These are phyloP conservation scores for Arthrobotrys conoides DNA, from an alignment of 2,329 filamentous ascomycete species.

Conservation along the genomic window DNA sequence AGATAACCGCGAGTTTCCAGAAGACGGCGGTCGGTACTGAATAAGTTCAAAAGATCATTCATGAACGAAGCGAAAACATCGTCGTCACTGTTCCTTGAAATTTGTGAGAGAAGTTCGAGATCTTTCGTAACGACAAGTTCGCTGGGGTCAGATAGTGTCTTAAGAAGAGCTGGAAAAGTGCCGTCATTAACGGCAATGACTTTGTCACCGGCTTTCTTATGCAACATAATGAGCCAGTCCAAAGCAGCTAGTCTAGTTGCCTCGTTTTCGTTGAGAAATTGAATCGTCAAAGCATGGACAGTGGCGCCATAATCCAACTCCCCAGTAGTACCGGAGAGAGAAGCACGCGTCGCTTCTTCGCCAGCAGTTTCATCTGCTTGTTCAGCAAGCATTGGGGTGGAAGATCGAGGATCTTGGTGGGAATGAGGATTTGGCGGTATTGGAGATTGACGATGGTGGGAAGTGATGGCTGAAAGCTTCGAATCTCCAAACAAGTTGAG, in stretches of 20 bases:
- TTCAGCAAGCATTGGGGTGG: slow-evolving; percentile 52
- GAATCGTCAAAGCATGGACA: slow-evolving; percentile 89
- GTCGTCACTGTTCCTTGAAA: slow-evolving; percentile 95
- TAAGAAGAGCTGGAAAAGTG: slow-evolving; percentile 94
- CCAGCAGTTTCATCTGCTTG: slow-evolving; percentile 30
- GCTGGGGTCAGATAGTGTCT: slow-evolving; percentile 94
- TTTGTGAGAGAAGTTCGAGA: slow-evolving; percentile 91
- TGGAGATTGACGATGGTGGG: slow-evolving; percentile 32
- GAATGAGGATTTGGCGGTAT: slow-evolving; percentile 21
- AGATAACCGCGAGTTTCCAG: slow-evolving; percentile 94
- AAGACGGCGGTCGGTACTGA: slow-evolving; percentile 91
- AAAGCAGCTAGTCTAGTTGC: slow-evolving; percentile 92
- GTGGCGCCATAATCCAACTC: slow-evolving; percentile 97
- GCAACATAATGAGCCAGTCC: slow-evolving; percentile 97
- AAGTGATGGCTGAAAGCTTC: slow-evolving; percentile 15
- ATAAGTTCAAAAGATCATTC: slow-evolving; percentile 94
- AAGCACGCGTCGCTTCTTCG: slow-evolving; percentile 64
- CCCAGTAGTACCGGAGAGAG: slow-evolving; percentile 65
- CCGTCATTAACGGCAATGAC: slow-evolving; percentile 92
- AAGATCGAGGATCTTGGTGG: slow-evolving; percentile 52
- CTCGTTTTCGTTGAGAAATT: slow-evolving; percentile 97
- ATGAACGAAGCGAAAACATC: slow-evolving; percentile 98
- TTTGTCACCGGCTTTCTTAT: slow-evolving; percentile 92
- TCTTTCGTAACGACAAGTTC: slow-evolving; percentile 97
- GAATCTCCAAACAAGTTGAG: slow-evolving; percentile 68